Evolutionary conservation across 1,139 yeast species (phyloP), one percentile per base, ranked within the genome.

Genomic region (Torulaspora pretoriensis): DNA sequence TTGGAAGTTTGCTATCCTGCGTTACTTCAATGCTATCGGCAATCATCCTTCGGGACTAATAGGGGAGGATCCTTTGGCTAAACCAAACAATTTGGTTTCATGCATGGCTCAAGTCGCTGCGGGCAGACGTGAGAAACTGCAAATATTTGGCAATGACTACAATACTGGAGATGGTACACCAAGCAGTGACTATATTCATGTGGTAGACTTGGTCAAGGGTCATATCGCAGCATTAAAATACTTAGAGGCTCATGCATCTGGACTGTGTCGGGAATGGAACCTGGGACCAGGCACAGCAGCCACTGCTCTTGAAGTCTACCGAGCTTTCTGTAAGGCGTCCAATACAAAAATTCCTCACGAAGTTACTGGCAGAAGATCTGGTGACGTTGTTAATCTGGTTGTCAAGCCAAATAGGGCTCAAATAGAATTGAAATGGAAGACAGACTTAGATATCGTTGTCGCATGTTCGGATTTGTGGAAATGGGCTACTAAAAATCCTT

Each of bases 21-120:
- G 94, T 48, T 85, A 84, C 65, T 84, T 83, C 69, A 84, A 84
- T 60, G 94, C 94, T 32, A 83, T 84, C 58, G 95, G 95, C 27
- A 92, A 94, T 10, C 94, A 85, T 61, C 87, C 90, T 3, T 80
- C 88, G 1, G 94, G 94, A 6, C 66, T 79, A 30, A 72, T 85
- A 54, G 94, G 94, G 34, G 94, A 85, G 61, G 90, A 84, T 61
- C 92, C 94, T 3, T 69, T 79, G 49, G 90, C 90, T 23, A 74
- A 80, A 42, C 92, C 92, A 46, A 84, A 83, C 67, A 85, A 85
- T 57, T 68, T 85, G 57, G 71, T 85, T 54, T 94, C 94, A 2
- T 82, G 70, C 62, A 72, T 84, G 61, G 85, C 90, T 4, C 90
- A 83, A 65, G 90, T 83, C 13, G 92, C 92, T 12, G 74, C 78